These are phyloP conservation scores for Penicillium lividum DNA, from an alignment of 495 filamentous ascomycete species.

Conservation along the genomic window DNA sequence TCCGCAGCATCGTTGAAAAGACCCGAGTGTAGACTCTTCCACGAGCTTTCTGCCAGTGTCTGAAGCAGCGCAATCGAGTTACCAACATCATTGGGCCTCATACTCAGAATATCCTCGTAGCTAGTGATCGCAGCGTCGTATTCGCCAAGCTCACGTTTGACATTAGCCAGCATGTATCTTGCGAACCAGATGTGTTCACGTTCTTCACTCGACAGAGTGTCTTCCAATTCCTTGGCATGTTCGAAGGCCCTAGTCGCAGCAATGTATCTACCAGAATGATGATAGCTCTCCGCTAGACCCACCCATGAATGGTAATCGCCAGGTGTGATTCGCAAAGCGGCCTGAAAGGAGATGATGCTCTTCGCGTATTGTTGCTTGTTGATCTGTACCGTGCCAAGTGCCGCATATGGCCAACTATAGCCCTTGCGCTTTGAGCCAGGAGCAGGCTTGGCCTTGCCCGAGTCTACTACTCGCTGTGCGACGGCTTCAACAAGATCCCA, in stretches of 20 bases:
- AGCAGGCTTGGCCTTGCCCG: conserved; percentile 81
- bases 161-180: conserved; percentile 95
- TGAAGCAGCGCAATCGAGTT: conserved; percentile 85
- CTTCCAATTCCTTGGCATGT: conserved; percentile 70
- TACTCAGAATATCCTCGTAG: conserved; percentile 69
- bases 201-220: conserved; percentile 35
- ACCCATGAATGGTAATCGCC: conserved; percentile 93
- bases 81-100: conserved; percentile 73
- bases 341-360: conserved; percentile 87
- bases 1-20: conserved; percentile 78
- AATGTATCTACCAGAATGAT: conserved; percentile 88
- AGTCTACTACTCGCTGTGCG: conserved; percentile 87
- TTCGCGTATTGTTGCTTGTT: conserved; percentile 90
- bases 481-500: conserved; percentile 97
- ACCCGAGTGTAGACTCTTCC: conserved; percentile 73
- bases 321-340: conserved; percentile 80
- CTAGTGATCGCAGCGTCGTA: conserved; percentile 77
- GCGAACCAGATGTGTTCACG: conserved; percentile 84
- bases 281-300: conserved; percentile 92
- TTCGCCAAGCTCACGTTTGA: conserved; percentile 85
- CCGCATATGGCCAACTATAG: conserved; percentile 95
- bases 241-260: conserved; percentile 90
- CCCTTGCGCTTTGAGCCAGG: conserved; percentile 90
- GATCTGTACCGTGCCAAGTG: conserved; percentile 91
- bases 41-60: conserved; percentile 77